Conservation (phyloP, 306 rosid genomes). For the Ammopiptanthus mongolicus region DNA sequence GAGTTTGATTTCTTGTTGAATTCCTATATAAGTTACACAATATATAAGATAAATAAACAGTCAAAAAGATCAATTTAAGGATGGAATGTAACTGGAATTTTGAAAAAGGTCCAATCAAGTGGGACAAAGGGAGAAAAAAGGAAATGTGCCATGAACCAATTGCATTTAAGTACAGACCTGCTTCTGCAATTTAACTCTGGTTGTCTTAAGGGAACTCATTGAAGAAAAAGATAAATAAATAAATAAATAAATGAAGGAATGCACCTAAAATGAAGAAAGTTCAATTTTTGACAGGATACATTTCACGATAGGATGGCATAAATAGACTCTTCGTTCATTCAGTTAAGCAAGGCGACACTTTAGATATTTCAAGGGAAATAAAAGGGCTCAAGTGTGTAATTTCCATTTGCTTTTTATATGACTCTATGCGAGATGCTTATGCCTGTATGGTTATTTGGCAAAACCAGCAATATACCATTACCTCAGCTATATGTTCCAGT, state of each 20-base stretch:
- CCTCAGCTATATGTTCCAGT: constrained; percentile 91
- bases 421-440: background rate
- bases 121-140: background rate
- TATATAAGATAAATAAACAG: background rate
- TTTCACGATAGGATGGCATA: background rate
- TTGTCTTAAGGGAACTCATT: background rate
- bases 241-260: background rate
- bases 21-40: constrained; percentile 47
- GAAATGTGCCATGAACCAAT: background rate
- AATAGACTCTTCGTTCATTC: background rate
- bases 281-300: background rate
- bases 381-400: background rate
- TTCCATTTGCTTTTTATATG: background rate
- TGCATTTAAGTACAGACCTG: background rate
- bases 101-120: background rate
- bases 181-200: background rate
- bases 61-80: background rate
- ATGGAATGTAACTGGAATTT: background rate
- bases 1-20: constrained; percentile 98
- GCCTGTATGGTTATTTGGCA: background rate
- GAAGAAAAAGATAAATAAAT: background rate
- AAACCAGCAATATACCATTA: constrained; percentile 21
- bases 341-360: background rate
- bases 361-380: background rate
- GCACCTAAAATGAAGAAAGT: background rate